These are phyloP conservation scores for Hemerocallis citrina DNA, from an alignment of 106 monocot species.

Conservation along the genomic window DNA sequence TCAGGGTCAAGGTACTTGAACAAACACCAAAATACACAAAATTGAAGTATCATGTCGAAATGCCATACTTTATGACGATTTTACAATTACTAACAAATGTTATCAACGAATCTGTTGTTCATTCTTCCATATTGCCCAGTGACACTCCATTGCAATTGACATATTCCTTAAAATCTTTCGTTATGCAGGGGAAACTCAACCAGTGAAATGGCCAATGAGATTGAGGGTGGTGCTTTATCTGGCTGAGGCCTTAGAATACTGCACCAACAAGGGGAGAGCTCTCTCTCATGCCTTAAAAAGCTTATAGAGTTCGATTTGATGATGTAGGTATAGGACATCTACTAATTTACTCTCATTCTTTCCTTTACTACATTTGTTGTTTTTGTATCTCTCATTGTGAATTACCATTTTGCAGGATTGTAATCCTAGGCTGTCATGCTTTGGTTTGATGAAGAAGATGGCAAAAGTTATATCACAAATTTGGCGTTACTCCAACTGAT, in stretches of 20 bases:
- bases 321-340: slow-evolving; percentile 33
- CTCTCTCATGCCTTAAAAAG: slow-evolving; percentile 94
- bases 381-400: slow-evolving; percentile 13
- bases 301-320: slow-evolving; percentile 87
- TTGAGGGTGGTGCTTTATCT: slow-evolving; percentile 79
- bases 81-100: too few relatives aligned
- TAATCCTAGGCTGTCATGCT: slow-evolving; percentile 85
- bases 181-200: slow-evolving; percentile 69
- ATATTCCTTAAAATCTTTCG: too few relatives aligned
- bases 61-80: too few relatives aligned
- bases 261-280: slow-evolving; percentile 64
- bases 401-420: slow-evolving; percentile 49
- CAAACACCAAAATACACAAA: too few relatives aligned
- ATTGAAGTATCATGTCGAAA: too few relatives aligned
- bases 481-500: slow-evolving; percentile 91
- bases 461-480: slow-evolving; percentile 96
- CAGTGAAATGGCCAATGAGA: slow-evolving; percentile 97
- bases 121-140: too few relatives aligned
- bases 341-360: neutral
- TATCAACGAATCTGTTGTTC: too few relatives aligned
- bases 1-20: too few relatives aligned
- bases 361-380: slow-evolving; percentile 3
- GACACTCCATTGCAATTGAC: too few relatives aligned
- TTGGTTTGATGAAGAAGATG: slow-evolving; percentile 97
- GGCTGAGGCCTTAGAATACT: slow-evolving; percentile 82